phyloP scores from a whole-genome alignment of 768 basidiomycete genomes.

The Favolaschia claudopus region DNA sequence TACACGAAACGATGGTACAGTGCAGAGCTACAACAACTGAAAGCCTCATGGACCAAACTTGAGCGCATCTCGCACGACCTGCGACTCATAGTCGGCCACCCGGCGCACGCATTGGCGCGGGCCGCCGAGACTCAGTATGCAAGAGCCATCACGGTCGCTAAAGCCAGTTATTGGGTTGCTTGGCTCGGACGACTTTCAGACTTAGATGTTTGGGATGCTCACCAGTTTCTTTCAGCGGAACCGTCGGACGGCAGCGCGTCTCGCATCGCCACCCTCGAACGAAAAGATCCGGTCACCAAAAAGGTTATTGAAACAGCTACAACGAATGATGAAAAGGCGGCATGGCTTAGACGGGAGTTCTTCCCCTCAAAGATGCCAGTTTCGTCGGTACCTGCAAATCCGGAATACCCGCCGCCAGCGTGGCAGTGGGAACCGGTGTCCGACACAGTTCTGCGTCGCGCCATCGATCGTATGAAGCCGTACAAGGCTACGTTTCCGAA shows the following conservation, averaged over 20 bases:
- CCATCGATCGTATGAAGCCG: constrained; percentile 36
- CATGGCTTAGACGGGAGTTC: constrained; percentile 32
- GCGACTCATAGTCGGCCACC: constrained; percentile 29
- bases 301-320: background rate
- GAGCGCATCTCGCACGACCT: too few relatives aligned
- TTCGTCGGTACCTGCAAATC: constrained; percentile 2
- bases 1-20: too few relatives aligned
- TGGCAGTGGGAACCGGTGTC: constrained; percentile 30
- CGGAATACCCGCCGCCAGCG: constrained; percentile 35
- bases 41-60: too few relatives aligned
- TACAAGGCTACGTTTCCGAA: constrained; percentile 42
- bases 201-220: constrained; percentile 32
- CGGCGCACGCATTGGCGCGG: constrained; percentile 24
- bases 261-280: constrained; percentile 34
- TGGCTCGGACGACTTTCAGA: constrained; percentile 33
- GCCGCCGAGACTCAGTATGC: constrained; percentile 23
- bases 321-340: constrained; percentile 35
- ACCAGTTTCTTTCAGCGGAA: constrained; percentile 28
- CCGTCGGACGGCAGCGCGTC: constrained; percentile 34
- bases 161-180: constrained; percentile 34
- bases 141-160: constrained; percentile 26
- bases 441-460: constrained; percentile 31
- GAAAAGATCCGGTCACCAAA: background rate
- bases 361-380: constrained; percentile 31
- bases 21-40: too few relatives aligned